Percentiles rank a stretch among this genome's conserved stretches.
Evolutionary conservation across 78 protist species (phyloP).

Genomic region (Cavenderia fasciculata): DNA sequence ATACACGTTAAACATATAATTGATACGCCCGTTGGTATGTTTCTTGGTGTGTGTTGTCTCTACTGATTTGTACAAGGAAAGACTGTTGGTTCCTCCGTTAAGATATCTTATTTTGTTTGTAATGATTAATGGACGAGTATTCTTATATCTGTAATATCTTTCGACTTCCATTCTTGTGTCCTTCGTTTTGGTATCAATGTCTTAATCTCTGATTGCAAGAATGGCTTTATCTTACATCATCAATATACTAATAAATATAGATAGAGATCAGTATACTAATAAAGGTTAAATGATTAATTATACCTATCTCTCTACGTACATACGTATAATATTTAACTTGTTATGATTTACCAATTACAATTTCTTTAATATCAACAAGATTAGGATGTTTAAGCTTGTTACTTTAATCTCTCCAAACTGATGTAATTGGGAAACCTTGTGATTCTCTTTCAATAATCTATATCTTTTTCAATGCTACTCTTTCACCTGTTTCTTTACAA

Average conservation of each 20-base stretch:
- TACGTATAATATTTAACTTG: too few relatives aligned
- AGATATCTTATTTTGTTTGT: too few relatives aligned
- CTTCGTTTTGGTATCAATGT: slow-evolving; percentile 59
- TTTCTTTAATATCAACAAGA: slow-evolving; percentile 89
- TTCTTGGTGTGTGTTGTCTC: too few relatives aligned
- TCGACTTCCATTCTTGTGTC: too few relatives aligned
- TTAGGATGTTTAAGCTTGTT: slow-evolving; percentile 93
- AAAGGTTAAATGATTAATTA: too few relatives aligned
- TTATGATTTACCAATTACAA: slow-evolving; percentile 47
- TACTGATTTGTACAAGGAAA: too few relatives aligned
- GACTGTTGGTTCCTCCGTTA: too few relatives aligned
- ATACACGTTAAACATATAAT: too few relatives aligned
- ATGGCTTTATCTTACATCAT: slow-evolving; percentile 79
- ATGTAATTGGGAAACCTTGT: slow-evolving; percentile 98
- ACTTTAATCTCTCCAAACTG: slow-evolving; percentile 97
- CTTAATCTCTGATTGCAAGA: slow-evolving; percentile 76
- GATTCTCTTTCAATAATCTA: slow-evolving; percentile 96
- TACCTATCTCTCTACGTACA: too few relatives aligned
- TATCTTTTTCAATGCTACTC: slow-evolving; percentile 98
- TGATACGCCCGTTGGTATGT: too few relatives aligned
- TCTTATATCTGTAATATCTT: too few relatives aligned
- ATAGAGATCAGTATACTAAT: background rate
- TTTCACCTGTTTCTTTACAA: slow-evolving; percentile 86
- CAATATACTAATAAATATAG: slow-evolving; percentile 26
- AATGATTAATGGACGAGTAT: too few relatives aligned